Percentiles rank a stretch among this genome's conserved stretches.
Evolutionary conservation across 805 yeast species (phyloP).

Genomic region (Priceomyces medius): DNA sequence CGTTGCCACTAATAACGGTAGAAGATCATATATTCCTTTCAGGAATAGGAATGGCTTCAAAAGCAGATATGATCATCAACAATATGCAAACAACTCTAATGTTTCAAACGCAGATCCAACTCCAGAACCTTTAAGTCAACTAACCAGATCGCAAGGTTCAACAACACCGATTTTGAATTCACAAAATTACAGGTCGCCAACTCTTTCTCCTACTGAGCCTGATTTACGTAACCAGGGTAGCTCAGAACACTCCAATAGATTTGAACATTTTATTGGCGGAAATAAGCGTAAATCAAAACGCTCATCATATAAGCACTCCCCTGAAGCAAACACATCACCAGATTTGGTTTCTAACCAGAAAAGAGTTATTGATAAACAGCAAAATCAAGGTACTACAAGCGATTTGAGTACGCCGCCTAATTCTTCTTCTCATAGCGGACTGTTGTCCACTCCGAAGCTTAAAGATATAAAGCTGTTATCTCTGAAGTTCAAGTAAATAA

Average conservation of each 20-base stretch:
- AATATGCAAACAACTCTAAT: conserved; percentile 18
- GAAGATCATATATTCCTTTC: conserved; percentile 43
- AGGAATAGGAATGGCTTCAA: conserved; percentile 26
- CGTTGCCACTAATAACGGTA: conserved; percentile 14
- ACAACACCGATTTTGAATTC: conserved; percentile 10
- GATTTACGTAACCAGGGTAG: background rate
- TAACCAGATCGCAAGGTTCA: conserved; percentile 14
- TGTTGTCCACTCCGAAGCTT: conserved; percentile 9
- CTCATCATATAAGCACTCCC: conserved; percentile 12
- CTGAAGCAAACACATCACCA: conserved; percentile 16
- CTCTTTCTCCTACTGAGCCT: conserved; percentile 5
- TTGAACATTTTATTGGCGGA: conserved; percentile 26
- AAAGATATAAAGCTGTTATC: conserved; percentile 19
- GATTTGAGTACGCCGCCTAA: conserved; percentile 10
- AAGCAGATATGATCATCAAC: background rate
- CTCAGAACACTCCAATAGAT: conserved; percentile 19
- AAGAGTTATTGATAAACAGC: conserved; percentile 9
- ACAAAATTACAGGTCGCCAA: conserved; percentile 5
- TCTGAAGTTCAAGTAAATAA: conserved; percentile 7
- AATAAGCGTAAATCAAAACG: conserved; percentile 23
- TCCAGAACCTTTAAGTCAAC: conserved; percentile 9
- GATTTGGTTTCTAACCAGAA: conserved; percentile 10
- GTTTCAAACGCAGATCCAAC: conserved; percentile 3
- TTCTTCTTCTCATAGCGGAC: conserved; percentile 9
- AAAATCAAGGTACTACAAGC: conserved; percentile 2